Percentiles rank a stretch among this genome's conserved stretches.
phyloP scores from a whole-genome alignment of 176 grass and related monocot genomes.

The Dendrocalamus sinicus region DNA sequence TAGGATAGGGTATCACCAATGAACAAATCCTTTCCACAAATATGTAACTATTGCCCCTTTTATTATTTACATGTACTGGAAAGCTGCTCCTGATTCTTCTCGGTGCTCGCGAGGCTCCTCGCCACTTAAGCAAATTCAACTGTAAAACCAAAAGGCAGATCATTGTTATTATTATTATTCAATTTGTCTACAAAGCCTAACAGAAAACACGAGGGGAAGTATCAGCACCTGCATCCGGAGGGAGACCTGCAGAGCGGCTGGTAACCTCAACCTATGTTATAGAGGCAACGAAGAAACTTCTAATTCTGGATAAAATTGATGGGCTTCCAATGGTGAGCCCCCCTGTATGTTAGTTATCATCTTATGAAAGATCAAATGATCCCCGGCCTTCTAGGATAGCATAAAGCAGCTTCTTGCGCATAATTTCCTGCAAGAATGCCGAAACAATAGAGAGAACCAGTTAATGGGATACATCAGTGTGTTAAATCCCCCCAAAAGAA shows the following conservation, averaged over 20 bases:
- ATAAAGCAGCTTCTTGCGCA: constrained; percentile 88
- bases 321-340: constrained; percentile 34
- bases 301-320: constrained; percentile 47
- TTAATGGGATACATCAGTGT: background rate
- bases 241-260: background rate
- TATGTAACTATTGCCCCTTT: constrained; percentile 8
- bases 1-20: background rate
- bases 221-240: background rate
- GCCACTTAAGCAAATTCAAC: constrained; percentile 1
- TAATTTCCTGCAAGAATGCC: constrained; percentile 60
- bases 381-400: constrained; percentile 91
- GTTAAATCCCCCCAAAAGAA: background rate
- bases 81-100: constrained; percentile 18
- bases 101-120: background rate
- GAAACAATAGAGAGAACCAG: constrained; percentile 16
- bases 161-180: constrained; percentile 2
- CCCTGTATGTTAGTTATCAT: constrained; percentile 51
- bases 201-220: background rate
- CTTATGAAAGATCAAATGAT: constrained; percentile 91
- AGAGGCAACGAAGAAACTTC: constrained; percentile 39
- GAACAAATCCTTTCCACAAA: constrained; percentile 34
- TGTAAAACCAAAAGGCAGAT: background rate
- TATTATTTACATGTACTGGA: constrained; percentile 46
- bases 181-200: background rate
- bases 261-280: constrained; percentile 44